These are phyloP conservation scores for Geranium rotundifolium DNA, from an alignment of 345 rosid species.

Conservation along the genomic window DNA sequence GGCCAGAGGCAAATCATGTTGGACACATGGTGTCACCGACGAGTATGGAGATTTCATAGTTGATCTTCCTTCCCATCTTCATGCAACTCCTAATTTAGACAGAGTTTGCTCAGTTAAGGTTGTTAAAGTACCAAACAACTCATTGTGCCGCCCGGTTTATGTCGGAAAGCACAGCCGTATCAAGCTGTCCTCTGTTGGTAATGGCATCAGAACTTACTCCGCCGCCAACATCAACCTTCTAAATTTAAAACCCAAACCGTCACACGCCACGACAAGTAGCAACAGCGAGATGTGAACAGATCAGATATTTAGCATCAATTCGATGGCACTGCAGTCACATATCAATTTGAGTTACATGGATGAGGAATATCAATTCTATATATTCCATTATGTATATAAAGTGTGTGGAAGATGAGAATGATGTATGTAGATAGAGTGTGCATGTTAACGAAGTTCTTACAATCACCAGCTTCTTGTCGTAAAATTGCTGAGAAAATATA, in stretches of 20 bases:
- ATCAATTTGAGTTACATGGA: slow-evolving; percentile 19
- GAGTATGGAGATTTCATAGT: slow-evolving; percentile 30
- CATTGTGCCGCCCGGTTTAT: slow-evolving; percentile 9
- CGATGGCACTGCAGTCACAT: slow-evolving; percentile 59
- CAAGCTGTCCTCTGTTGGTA: slow-evolving; percentile 1
- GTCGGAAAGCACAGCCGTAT: slow-evolving; percentile 4
- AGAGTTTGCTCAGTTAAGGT: slow-evolving; percentile 18
- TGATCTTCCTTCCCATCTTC: slow-evolving; percentile 37
- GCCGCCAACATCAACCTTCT: slow-evolving; percentile 10
- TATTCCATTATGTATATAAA: neutral
- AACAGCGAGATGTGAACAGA: neutral
- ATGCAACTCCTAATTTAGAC: slow-evolving; percentile 23
- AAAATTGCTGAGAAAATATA: no score
- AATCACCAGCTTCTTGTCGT: no score
- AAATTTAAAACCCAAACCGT: slow-evolving; percentile 17
- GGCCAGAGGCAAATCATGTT: slow-evolving; percentile 3
- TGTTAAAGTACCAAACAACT: slow-evolving; percentile 8
- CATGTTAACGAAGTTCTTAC: neutral
- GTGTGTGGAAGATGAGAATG: no score
- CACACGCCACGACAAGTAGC: slow-evolving; percentile 3
- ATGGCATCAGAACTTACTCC: slow-evolving; percentile 8
- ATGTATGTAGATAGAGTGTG: neutral
- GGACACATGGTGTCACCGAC: slow-evolving; percentile 12
- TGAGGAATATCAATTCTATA: no score
- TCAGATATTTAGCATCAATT: slow-evolving; percentile 10